Evolutionary conservation across 1,139 yeast species (phyloP), one percentile per base, ranked within the genome.

Genomic region (Arxiozyma slooffiae): DNA sequence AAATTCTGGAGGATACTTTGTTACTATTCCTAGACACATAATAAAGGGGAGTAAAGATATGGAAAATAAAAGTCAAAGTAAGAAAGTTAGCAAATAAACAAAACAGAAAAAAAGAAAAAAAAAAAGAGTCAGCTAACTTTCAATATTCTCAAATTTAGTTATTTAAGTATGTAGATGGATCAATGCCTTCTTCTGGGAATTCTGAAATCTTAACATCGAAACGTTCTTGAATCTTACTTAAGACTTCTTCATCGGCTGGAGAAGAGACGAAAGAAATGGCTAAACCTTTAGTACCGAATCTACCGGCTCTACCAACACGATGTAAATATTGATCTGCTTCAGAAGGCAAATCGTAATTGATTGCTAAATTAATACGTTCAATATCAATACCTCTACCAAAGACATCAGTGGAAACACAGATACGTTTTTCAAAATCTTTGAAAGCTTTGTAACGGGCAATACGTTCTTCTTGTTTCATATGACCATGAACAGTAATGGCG

Each of bases 301-400:
- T 89, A 74, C 98, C 98, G 61, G 98, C 98, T 81, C 98, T 89
- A 69, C 98, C 98, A 56, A 92, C 98, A 76, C 98, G 87, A 77
- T 92, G 98, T 69, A 92, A 81, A 74, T 92, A 92, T 73, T 92
- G 97, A 73, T 92, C 98, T 57, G 97, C 96, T 74, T 88, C 96
- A 60, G 72, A 76, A 50, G 82, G 80, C 73, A 87, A 75, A 73
- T 92, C 98, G 72, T 92, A 92, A 77, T 92, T 92, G 77, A 92
- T 89, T 56, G 97, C 98, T 71, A 92, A 76, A 74, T 92, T 92
- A 73, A 92, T 90, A 76, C 98, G 89, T 78, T 92, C 98, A 61
- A 92, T 90, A 80, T 92, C 98, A 66, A 92, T 92, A 77, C 98
- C 98, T 79, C 98, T 90, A 67, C 98, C 98, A 63, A 92, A 92